Conservation (phyloP, 148 eudicot genomes). For the Silene latifolia region DNA sequence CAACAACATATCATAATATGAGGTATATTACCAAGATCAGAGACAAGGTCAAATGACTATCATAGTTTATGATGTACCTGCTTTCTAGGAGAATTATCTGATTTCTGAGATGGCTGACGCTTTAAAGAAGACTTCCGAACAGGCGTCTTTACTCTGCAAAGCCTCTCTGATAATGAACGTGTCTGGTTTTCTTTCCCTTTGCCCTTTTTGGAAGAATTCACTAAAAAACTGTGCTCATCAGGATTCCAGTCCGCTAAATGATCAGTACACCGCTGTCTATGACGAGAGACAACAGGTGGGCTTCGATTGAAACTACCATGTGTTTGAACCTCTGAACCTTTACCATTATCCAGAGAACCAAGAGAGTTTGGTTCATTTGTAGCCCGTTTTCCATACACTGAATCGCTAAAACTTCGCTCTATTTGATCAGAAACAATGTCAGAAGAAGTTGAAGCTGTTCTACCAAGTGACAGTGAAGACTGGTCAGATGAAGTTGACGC, state of each 20-base stretch:
- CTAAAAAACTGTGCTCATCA: constrained; percentile 22
- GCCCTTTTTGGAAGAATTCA: constrained; percentile 21
- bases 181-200: constrained; percentile 39
- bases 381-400: constrained; percentile 15
- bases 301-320: constrained; percentile 7
- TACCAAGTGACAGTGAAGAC: constrained; percentile 34
- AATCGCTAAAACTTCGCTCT: constrained; percentile 20
- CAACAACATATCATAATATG: neutral
- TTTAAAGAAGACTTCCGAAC: constrained; percentile 41
- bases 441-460: constrained; percentile 41
- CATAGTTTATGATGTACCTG: constrained; percentile 35
- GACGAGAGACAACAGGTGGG: neutral
- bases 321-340: constrained; percentile 8
- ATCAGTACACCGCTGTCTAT: constrained; percentile 17
- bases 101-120: constrained; percentile 35
- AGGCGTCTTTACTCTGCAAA: constrained; percentile 24
- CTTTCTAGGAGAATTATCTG: constrained; percentile 26
- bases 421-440: constrained; percentile 29
- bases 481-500: constrained; percentile 34
- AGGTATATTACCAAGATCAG: neutral
- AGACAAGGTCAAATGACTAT: neutral
- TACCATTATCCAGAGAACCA: constrained; percentile 17
- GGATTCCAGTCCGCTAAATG: constrained; percentile 23
- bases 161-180: constrained; percentile 29
- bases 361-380: constrained; percentile 5